These are phyloP conservation scores for Phaeolepiota aurea DNA, from an alignment of 768 basidiomycete species.

Conservation along the genomic window DNA sequence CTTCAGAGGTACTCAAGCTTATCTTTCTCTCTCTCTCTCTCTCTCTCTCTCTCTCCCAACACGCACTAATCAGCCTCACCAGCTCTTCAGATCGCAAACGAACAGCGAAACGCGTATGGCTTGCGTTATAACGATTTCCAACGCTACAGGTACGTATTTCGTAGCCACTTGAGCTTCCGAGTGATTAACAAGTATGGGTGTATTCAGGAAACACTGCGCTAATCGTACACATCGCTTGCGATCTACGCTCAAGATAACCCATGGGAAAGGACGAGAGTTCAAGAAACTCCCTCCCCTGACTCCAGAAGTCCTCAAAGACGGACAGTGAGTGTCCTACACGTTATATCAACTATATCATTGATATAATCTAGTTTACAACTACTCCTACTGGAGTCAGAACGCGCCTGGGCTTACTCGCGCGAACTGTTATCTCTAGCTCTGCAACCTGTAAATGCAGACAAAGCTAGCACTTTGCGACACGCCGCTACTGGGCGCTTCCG, in stretches of 20 bases:
- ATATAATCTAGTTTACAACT: conserved; percentile 78
- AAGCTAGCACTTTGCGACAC: conserved; percentile 53
- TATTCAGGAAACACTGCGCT: conserved; percentile 79
- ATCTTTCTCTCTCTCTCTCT: too few relatives aligned
- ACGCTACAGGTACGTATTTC: conserved; percentile 61
- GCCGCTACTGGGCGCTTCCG: conserved; percentile 76
- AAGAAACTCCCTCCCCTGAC: conserved; percentile 70
- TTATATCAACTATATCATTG: conserved; percentile 1
- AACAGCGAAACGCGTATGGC: conserved; percentile 87
- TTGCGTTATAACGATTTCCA: conserved; percentile 83
- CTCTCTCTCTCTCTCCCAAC: too few relatives aligned
- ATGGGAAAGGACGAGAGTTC: conserved; percentile 86
- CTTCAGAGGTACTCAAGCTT: too few relatives aligned
- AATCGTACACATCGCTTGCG: conserved; percentile 86
- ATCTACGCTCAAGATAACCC: conserved; percentile 75
- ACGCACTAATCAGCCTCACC: too few relatives aligned
- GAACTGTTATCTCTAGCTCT: conserved; percentile 51
- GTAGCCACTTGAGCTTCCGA: neutral
- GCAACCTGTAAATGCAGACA: conserved; percentile 41
- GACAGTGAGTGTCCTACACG: conserved; percentile 49
- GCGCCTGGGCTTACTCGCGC: conserved; percentile 87
- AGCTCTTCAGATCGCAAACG: conserved; percentile 82
- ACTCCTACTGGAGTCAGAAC: conserved; percentile 83
- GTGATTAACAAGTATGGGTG: neutral
- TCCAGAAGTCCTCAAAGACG: conserved; percentile 67